Conservation (phyloP, 305 asterid species). For the Fraxinus velutina region DNA sequence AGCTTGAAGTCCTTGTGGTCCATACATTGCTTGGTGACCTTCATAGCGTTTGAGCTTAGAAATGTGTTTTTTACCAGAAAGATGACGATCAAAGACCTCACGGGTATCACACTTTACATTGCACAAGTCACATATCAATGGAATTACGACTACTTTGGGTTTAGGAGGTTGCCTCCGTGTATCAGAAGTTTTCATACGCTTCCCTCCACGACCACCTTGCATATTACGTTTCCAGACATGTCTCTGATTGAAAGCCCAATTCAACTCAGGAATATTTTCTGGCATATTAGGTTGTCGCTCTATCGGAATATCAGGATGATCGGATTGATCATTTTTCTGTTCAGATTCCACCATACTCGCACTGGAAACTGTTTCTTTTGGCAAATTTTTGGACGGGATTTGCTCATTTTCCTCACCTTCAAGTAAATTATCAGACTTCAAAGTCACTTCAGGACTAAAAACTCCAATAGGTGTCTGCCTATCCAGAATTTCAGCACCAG, state of each 20-base stretch:
- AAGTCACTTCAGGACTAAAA: background rate
- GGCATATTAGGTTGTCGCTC: background rate
- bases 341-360: constrained; percentile 1
- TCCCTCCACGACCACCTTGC: constrained; percentile 14
- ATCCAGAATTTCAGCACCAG: constrained; percentile 5
- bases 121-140: constrained; percentile 33
- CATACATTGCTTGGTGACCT: constrained; percentile 28
- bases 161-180: constrained; percentile 15
- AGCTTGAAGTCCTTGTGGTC: constrained; percentile 30
- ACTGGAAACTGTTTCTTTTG: constrained; percentile 1
- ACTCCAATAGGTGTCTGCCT: constrained; percentile 12
- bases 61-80: constrained; percentile 27
- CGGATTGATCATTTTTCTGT: constrained; percentile 1
- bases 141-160: constrained; percentile 22
- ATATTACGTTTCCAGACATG: constrained; percentile 21
- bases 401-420: constrained; percentile 15
- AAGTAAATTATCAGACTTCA: background rate
- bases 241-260: constrained; percentile 1
- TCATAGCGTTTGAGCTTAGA: constrained; percentile 24
- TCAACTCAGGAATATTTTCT: constrained; percentile 1
- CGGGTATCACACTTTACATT: constrained; percentile 31
- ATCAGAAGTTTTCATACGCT: constrained; percentile 21
- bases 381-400: constrained; percentile 3
- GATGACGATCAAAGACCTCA: constrained; percentile 24
- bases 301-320: constrained; percentile 6